Percentiles rank a stretch among this genome's conserved stretches.
Evolutionary conservation across 2,329 filamentous ascomycete genomes (phyloP).

Genomic region (Teratosphaeria viscida): DNA sequence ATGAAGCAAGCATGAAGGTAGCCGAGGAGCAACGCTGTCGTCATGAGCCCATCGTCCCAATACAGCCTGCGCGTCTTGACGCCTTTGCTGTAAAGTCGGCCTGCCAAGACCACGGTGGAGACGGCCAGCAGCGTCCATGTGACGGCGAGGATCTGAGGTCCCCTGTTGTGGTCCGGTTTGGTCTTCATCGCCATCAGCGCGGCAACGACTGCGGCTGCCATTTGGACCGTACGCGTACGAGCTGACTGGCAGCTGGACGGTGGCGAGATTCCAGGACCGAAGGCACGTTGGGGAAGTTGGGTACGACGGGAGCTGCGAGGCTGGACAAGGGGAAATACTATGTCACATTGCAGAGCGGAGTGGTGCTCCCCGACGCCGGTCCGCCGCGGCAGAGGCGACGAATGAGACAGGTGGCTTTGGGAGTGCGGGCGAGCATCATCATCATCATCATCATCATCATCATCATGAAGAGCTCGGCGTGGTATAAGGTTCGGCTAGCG

Average conservation of each 20-base stretch:
- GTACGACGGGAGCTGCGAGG: neutral
- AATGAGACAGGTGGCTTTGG: neutral
- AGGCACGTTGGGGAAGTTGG: neutral
- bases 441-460: too few species aligned
- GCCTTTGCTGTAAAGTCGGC: constrained; percentile 15
- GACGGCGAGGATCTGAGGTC: neutral
- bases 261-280: neutral
- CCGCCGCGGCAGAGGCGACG: neutral
- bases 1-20: constrained; percentile 16
- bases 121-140: constrained; percentile 17
- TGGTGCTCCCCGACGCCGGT: neutral
- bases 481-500: neutral
- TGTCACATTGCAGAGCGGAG: neutral
- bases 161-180: neutral
- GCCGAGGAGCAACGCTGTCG: constrained; percentile 13
- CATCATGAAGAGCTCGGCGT: neutral
- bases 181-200: neutral
- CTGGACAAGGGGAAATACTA: neutral
- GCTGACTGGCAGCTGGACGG: neutral
- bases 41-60: constrained; percentile 19
- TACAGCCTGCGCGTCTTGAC: constrained; percentile 15
- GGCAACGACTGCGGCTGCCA: neutral
- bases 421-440: neutral
- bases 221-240: neutral
- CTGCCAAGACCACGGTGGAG: constrained; percentile 14